phyloP scores from a whole-genome alignment of 2,329 filamentous ascomycete species.

The Simplicillium sp. region DNA sequence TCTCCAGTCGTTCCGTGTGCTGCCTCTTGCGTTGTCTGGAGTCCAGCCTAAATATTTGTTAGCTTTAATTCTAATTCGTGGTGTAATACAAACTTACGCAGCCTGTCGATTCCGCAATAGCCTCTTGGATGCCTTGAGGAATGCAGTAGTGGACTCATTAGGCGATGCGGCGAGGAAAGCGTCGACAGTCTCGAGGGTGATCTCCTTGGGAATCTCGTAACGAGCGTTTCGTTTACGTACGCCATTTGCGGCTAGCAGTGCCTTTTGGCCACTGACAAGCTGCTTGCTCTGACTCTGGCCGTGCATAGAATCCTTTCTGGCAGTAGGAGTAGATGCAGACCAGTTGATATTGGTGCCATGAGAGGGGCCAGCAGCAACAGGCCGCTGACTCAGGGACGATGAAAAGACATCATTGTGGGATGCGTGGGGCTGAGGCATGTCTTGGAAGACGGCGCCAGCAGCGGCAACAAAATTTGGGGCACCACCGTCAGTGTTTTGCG shows the following conservation, averaged over 20 bases:
- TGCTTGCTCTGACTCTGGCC: conserved; percentile 50
- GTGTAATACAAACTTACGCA: conserved; percentile 57
- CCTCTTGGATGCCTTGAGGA: conserved; percentile 96
- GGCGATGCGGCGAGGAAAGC: conserved; percentile 79
- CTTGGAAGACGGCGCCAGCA: conserved; percentile 39
- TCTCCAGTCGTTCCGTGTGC: conserved; percentile 91
- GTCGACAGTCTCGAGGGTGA: conserved; percentile 92
- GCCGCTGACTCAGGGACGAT: no score
- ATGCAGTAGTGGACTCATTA: conserved; percentile 90
- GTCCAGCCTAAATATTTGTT: conserved; percentile 57
- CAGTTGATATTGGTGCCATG: no score
- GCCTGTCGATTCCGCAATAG: conserved; percentile 91
- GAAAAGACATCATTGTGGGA: conserved; percentile 29
- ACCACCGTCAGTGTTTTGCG: conserved; percentile 58
- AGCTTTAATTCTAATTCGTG: conserved; percentile 9
- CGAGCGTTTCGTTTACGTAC: conserved; percentile 98
- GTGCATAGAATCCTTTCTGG: conserved; percentile 32
- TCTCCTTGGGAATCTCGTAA: conserved; percentile 91
- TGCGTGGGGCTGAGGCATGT: conserved; percentile 36
- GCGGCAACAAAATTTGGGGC: conserved; percentile 45
- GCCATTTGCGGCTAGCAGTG: conserved; percentile 70
- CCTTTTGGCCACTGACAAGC: conserved; percentile 63
- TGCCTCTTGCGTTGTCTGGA: conserved; percentile 97
- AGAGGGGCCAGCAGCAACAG: no score
- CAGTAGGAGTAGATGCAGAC: no score